A percentile compares a stretch with the other conserved stretches of the same genome.
Conservation (phyloP, 768 basidiomycete genomes). For the Tricholomella constricta region DNA sequence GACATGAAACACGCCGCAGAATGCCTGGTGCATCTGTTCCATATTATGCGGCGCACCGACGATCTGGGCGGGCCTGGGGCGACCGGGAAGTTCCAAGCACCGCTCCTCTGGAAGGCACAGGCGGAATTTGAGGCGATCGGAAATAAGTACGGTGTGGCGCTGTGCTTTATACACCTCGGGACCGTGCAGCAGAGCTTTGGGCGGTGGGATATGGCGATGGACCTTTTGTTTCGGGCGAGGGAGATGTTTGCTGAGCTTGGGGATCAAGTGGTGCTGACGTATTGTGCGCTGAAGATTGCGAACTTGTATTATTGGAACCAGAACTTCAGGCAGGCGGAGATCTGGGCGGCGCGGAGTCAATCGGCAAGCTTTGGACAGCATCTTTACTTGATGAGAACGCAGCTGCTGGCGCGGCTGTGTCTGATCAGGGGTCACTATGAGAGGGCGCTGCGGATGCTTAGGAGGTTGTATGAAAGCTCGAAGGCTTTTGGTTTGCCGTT, state of each 20-base stretch:
- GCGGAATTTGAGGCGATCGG: not conserved
- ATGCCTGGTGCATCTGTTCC: not conserved
- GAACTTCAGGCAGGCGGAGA: not conserved
- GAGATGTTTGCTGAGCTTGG: not conserved
- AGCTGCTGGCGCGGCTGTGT: not conserved
- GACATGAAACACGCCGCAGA: not conserved
- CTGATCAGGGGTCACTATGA: not conserved
- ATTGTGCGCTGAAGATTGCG: not conserved
- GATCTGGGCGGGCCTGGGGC: not conserved
- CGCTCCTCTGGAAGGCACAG: not conserved
- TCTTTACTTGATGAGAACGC: not conserved
- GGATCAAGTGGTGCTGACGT: not conserved
- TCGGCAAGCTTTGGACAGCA: not conserved
- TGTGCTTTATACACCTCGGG: not conserved
- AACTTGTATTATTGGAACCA: not conserved
- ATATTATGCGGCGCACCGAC: too few relatives aligned
- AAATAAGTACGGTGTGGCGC: not conserved
- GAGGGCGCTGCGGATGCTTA: not conserved
- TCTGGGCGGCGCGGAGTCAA: not conserved
- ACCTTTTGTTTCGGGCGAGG: not conserved
- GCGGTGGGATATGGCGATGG: not conserved
- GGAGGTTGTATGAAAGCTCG: not conserved
- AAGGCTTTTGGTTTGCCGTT: not conserved
- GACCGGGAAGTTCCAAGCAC: not conserved
- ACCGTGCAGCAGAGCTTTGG: not conserved